phyloP scores from a whole-genome alignment of 2,329 filamentous ascomycete species.

The Stagonosporopsis cucurbitacearum region DNA sequence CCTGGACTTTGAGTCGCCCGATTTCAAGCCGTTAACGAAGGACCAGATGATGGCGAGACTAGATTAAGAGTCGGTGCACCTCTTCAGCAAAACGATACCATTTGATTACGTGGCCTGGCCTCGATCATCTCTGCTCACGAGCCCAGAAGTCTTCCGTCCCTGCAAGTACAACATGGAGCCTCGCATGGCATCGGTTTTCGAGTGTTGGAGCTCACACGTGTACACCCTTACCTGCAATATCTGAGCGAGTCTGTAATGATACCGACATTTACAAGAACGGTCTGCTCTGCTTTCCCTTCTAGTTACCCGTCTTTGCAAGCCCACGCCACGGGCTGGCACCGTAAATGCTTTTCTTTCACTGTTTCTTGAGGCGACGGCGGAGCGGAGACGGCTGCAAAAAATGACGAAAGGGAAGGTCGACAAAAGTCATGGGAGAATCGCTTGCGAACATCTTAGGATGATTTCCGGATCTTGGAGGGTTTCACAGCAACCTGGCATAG shows the following conservation, averaged over 20 bases:
- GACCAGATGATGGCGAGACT: slow-evolving; percentile 97
- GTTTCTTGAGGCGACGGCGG: slow-evolving; percentile 34
- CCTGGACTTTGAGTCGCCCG: slow-evolving; percentile 80
- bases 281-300: slow-evolving; percentile 44
- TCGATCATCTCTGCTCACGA: slow-evolving; percentile 41
- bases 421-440: slow-evolving; percentile 41
- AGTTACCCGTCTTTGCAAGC: slow-evolving; percentile 38
- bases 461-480: slow-evolving; percentile 29
- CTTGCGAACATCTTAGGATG: slow-evolving; percentile 39
- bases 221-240: slow-evolving; percentile 46
- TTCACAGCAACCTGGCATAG: slow-evolving; percentile 33
- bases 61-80: slow-evolving; percentile 65
- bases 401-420: slow-evolving; percentile 34
- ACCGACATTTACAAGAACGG: slow-evolving; percentile 48
- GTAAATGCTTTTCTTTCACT: slow-evolving; percentile 45
- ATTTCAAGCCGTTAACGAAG: slow-evolving; percentile 88
- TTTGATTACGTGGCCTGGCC: slow-evolving; percentile 47
- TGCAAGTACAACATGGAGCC: slow-evolving; percentile 45
- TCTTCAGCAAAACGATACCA: slow-evolving; percentile 51
- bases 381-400: slow-evolving; percentile 39
- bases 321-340: slow-evolving; percentile 37
- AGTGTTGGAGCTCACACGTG: slow-evolving; percentile 44
- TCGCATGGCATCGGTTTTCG: slow-evolving; percentile 45
- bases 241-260: slow-evolving; percentile 50
- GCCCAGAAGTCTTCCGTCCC: slow-evolving; percentile 40